Evolutionary conservation across 768 basidiomycete species (phyloP).

Genomic region (Pleurotus djamor): DNA sequence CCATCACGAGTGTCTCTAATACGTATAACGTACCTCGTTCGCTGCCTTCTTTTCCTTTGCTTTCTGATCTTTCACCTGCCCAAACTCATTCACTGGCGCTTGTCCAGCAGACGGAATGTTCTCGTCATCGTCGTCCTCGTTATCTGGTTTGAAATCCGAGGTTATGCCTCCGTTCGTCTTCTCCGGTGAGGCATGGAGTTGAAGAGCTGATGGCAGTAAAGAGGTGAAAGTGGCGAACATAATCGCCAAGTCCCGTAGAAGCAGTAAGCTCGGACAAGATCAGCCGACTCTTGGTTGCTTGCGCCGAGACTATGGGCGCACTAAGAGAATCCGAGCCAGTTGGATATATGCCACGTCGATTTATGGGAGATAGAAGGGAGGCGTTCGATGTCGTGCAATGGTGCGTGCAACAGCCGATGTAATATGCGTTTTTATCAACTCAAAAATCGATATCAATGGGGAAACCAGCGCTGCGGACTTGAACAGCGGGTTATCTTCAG

Average conservation of each 20-base stretch:
- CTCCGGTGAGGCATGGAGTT: background rate
- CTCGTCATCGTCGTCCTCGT: slow-evolving; percentile 9
- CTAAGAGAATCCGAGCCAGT: background rate
- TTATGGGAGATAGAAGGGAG: background rate
- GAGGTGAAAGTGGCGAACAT: slow-evolving; percentile 8
- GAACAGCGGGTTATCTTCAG: background rate
- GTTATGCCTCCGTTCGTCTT: background rate
- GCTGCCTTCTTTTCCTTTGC: slow-evolving; percentile 9
- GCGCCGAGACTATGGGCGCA: background rate
- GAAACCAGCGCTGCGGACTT: background rate
- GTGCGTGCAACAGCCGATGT: background rate
- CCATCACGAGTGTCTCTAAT: background rate
- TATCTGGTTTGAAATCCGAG: background rate
- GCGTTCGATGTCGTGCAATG: background rate
- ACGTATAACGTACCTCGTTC: slow-evolving; percentile 8
- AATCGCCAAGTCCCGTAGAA: background rate
- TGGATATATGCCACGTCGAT: background rate
- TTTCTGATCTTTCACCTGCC: slow-evolving; percentile 6
- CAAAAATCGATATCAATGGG: too few relatives aligned
- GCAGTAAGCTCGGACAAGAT: background rate
- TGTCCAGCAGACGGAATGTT: background rate
- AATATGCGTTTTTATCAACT: too few relatives aligned
- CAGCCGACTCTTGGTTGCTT: background rate
- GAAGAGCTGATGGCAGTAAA: slow-evolving; percentile 9
- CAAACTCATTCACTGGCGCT: background rate